Base-by-base conservation (phyloP, 225 moss, liverwort and hornwort species). In the Ulota crispa region DNA sequence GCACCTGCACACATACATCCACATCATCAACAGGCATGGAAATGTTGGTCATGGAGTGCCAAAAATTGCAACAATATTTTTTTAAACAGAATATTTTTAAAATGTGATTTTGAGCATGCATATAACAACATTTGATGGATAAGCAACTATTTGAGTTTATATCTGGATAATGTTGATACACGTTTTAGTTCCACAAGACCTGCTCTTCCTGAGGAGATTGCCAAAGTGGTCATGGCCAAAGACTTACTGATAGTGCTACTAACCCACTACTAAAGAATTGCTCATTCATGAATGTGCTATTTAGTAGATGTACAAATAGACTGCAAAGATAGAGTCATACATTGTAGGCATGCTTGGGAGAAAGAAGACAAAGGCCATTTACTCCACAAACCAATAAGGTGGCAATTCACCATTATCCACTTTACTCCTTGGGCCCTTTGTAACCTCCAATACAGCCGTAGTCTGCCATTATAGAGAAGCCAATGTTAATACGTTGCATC, bases 311-410 rank as follows among this genome's bases (percentile, higher is more conserved):
- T 11, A 42, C 3, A 7, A 37, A 34, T 7, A 74, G 62, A 43
- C 24, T 55, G 57, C 26, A 80, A 73, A 63, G 71, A 52, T 36
- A 52, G 52, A 36, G 68, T 27, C 86, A 60, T 93, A 95, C 96
- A 68, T 93, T 93, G 84, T 96, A 99, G 14, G 91, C 90, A 85
- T 99, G 95, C 69, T 96, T 94, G 55, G 98, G 98, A 85, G 98
- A 94, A 59, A 92, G 93, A 64, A 99, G 92, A 27, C 94, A 91
- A 78, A 96, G 88, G 23, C 94, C 96, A 63, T 99, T 99, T 71
- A 99, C 81, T 94, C 95, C 70, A 99, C 93, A 84, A 99, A 99
- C 9, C 93, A 93, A 85, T 94, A 92, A 6, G 93, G 87, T 57
- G 96, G 86, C 80, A 98, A 76, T 72, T 94, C 90, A 34, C 87